Evolutionary conservation across 768 basidiomycete species (phyloP).

Genomic region (Rossbeevera mucosa): DNA sequence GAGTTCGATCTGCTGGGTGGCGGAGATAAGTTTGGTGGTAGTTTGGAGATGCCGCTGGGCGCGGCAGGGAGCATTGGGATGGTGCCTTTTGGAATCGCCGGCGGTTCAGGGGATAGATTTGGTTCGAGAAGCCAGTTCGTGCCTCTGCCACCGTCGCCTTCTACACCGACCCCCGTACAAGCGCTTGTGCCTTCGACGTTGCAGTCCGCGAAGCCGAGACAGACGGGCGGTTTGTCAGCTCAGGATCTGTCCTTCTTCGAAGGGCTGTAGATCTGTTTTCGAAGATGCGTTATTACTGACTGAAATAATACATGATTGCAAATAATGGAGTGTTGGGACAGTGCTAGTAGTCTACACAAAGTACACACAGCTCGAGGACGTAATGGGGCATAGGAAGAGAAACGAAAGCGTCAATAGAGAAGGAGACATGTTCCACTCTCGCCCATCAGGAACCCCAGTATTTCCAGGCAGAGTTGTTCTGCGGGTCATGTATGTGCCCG

Average conservation of each 20-base stretch:
- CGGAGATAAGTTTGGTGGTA: neutral
- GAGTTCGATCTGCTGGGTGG: conserved; percentile 20
- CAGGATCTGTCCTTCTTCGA: conserved; percentile 89
- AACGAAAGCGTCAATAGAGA: neutral
- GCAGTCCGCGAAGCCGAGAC: conserved; percentile 17
- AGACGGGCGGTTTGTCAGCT: conserved; percentile 63
- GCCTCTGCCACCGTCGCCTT: conserved; percentile 13
- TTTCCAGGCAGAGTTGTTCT: conserved; percentile 9
- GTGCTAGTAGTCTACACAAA: neutral
- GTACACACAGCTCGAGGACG: neutral
- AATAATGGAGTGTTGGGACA: neutral
- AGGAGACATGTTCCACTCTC: neutral
- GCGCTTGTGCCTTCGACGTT: conserved; percentile 7
- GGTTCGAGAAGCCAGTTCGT: conserved; percentile 9
- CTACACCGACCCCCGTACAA: conserved; percentile 14
- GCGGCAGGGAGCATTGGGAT: neutral
- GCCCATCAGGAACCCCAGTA: conserved; percentile 12
- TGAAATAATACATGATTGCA: neutral
- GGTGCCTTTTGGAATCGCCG: conserved; percentile 3
- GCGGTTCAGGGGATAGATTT: conserved; percentile 1
- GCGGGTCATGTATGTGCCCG: conserved; percentile 2
- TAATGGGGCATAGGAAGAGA: neutral
- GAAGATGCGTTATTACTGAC: no score
- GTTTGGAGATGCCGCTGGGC: neutral
- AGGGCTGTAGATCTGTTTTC: conserved; percentile 42